Evolutionary conservation across 2,329 filamentous ascomycete genomes (phyloP), one percentile per base, ranked within the genome.

Genomic region (Fusarium sarcochroum): DNA sequence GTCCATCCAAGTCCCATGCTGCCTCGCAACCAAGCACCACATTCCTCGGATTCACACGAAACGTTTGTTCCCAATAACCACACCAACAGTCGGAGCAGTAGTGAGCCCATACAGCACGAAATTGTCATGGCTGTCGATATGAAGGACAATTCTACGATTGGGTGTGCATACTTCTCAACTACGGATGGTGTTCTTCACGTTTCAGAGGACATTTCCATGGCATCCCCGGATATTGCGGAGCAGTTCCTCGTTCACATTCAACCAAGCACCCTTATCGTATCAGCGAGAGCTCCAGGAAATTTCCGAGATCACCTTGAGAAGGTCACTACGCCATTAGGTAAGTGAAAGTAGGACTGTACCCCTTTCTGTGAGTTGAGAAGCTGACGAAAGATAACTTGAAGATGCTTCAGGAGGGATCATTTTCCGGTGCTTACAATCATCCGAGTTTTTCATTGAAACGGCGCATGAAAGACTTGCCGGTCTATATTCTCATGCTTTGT

Each of bases 141-240:
- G 76, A 89, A 86, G 65, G 86, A 90, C n/a, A 86, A 87, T 30
- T 89, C 87, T 1, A 89, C 86, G 0, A 84, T 97, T 18, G 95
- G 95, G 1, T 98, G 94, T 77, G 91, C 93, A 45, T 97, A 95
- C 75, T 97, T 95, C 75, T 83, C 90, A 46, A 89, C 90, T 7
- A 81, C 85, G 25, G 88, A 93, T 38, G 90, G 92, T 73, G 88
- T 85, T 35, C 79, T 98, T 5, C 91, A 87, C 60, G 84, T 97
- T 42, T 89, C 97, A 75, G 90, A 95, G 75, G 94, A 98, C 70
- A 85, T 93, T 11, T 84, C 87, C 17, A 83, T 89, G 69, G 91
- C 90, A 6, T 89, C 88, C n/a, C 76, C 88, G n/a, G 89, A 93
- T 35, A 81, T 90, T 14, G 81, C 91, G n/a, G 88, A 92, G 63